Percentiles rank a stretch among this genome's conserved stretches.
Conservation (phyloP, 441 rosid species). For the Erodium chrysanthum region DNA sequence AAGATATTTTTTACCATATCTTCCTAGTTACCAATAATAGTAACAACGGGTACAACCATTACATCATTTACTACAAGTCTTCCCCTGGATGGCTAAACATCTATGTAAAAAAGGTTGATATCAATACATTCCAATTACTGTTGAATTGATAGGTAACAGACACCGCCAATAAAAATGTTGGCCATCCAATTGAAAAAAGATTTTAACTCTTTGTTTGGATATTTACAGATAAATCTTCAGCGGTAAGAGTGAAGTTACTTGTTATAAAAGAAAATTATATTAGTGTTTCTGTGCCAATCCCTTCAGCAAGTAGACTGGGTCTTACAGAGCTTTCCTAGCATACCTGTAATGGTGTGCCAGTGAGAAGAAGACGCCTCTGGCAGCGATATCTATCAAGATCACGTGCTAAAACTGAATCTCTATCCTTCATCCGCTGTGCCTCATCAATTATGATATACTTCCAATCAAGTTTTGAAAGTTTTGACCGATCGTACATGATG, state of each 20-base stretch:
- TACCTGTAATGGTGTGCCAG: slow-evolving; percentile 99
- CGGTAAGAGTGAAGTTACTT: neutral
- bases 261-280: neutral
- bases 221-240: neutral
- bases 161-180: neutral
- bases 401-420: slow-evolving; percentile 99
- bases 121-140: neutral
- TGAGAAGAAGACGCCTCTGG: slow-evolving; percentile 97
- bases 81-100: neutral
- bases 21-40: neutral
- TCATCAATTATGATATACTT: slow-evolving; percentile 97
- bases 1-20: neutral
- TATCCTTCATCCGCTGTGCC: slow-evolving; percentile 99
- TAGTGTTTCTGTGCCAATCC: neutral
- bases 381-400: slow-evolving; percentile 99
- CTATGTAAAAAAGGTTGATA: neutral
- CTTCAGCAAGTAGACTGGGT: slow-evolving; percentile 1
- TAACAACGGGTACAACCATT: neutral
- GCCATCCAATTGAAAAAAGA: neutral
- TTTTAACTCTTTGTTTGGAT: neutral
- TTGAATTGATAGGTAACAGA: neutral
- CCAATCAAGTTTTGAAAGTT: slow-evolving; percentile 98
- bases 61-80: neutral
- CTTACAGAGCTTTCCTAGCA: slow-evolving; percentile 25
- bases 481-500: slow-evolving; percentile 96